Evolutionary conservation across 148 eudicot genomes (phyloP).

Genomic region (Persicaria maculosa): DNA sequence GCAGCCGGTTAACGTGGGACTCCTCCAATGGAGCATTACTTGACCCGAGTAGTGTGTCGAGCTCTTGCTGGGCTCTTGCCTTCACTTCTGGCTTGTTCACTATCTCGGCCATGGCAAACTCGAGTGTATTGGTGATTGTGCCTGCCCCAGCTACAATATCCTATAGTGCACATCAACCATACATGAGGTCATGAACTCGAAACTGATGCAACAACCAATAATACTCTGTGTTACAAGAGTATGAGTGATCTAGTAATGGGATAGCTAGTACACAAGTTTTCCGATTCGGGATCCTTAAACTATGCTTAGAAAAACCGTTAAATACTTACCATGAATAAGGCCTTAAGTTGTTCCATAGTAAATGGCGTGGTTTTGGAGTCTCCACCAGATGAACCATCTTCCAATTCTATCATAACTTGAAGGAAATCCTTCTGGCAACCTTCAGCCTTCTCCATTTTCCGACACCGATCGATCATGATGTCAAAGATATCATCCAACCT

Average conservation of each 20-base stretch:
- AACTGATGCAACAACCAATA: background rate
- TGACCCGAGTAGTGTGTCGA: conserved; percentile 38
- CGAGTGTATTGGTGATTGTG: conserved; percentile 44
- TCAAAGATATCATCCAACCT: conserved; percentile 21
- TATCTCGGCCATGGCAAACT: conserved; percentile 56
- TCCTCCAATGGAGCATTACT: conserved; percentile 41
- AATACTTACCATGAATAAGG: conserved; percentile 37
- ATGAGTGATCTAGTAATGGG: background rate
- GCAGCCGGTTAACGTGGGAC: conserved; percentile 38
- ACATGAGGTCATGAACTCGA: background rate
- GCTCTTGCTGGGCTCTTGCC: conserved; percentile 41
- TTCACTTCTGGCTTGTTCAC: conserved; percentile 43
- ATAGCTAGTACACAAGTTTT: too few species aligned
- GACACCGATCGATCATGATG: conserved; percentile 2
- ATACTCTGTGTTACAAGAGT: background rate
- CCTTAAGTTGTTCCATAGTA: conserved; percentile 48
- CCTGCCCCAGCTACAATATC: conserved; percentile 70
- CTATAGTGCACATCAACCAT: conserved; percentile 18
- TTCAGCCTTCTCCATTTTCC: background rate
- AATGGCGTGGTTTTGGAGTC: conserved; percentile 24
- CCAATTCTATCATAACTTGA: conserved; percentile 42
- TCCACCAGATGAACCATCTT: conserved; percentile 29
- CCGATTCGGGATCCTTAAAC: background rate
- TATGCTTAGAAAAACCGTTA: background rate
- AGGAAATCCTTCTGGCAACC: conserved; percentile 41